Evolutionary conservation across 345 rosid genomes (phyloP).

Genomic region (Brassica carinata): DNA sequence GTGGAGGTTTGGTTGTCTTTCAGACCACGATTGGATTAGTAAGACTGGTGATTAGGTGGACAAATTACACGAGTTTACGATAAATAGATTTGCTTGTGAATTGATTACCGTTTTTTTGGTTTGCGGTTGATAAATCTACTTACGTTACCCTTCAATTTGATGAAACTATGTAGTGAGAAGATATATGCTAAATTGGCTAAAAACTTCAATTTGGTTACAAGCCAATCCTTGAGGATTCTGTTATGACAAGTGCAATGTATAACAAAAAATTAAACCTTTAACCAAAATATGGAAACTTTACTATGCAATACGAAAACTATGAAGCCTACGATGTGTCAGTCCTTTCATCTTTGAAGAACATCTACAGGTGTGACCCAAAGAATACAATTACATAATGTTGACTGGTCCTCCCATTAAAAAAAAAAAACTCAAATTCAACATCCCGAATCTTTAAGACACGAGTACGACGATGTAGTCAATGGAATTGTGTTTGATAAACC

Average conservation of each 20-base stretch:
- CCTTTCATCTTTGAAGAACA: background rate
- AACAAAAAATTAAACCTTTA: background rate
- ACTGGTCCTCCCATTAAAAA: constrained; percentile 20
- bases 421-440: background rate
- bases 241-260: background rate
- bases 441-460: too few species aligned
- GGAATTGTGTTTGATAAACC: too few species aligned
- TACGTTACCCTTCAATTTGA: background rate
- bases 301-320: background rate
- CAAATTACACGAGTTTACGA: background rate
- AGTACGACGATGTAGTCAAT: too few species aligned
- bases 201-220: background rate
- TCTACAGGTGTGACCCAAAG: constrained; percentile 19
- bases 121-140: background rate
- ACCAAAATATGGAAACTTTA: background rate
- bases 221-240: background rate
- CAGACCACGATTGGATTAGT: background rate
- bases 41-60: background rate
- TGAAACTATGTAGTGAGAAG: background rate
- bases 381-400: constrained; percentile 26
- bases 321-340: background rate
- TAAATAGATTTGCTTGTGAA: background rate
- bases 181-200: background rate
- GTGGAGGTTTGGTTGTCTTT: too few species aligned
- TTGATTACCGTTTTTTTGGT: background rate